These are phyloP conservation scores for Aureobasidium subglaciale DNA, from an alignment of 2,329 filamentous ascomycete species.

Conservation along the genomic window DNA sequence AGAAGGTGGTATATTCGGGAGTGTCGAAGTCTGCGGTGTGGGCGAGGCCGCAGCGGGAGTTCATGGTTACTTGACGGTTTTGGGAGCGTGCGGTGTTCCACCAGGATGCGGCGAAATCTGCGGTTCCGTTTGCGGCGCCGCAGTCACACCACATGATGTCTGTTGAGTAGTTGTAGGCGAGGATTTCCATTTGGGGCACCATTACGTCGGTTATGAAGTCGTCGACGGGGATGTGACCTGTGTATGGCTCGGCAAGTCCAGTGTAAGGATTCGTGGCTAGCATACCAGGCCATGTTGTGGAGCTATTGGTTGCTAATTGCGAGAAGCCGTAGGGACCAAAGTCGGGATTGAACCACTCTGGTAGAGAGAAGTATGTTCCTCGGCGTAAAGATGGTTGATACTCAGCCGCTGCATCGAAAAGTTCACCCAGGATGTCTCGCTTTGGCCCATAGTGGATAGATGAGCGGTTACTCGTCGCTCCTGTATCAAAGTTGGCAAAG, in stretches of 20 bases:
- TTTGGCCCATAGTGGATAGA: slow-evolving; percentile 37
- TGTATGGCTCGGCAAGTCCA: slow-evolving; percentile 36
- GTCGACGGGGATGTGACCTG: slow-evolving; percentile 31
- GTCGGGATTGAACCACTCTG: slow-evolving; percentile 45
- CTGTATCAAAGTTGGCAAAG: slow-evolving; percentile 40
- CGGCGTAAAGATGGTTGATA: slow-evolving; percentile 38
- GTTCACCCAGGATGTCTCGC: slow-evolving; percentile 36
- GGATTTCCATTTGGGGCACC: slow-evolving; percentile 41
- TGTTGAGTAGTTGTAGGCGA: slow-evolving; percentile 38
- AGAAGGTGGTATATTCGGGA: slow-evolving; percentile 50
- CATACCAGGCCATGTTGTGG: slow-evolving; percentile 31
- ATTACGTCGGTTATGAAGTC: slow-evolving; percentile 41
- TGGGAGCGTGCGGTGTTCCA: slow-evolving; percentile 33
- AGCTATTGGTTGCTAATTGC: slow-evolving; percentile 22
- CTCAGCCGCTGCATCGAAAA: slow-evolving; percentile 37
- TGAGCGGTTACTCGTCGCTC: slow-evolving; percentile 34
- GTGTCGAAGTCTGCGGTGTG: slow-evolving; percentile 43
- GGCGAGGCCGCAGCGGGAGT: slow-evolving; percentile 18
- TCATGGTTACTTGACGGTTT: slow-evolving; percentile 14
- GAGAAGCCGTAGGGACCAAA: slow-evolving; percentile 34
- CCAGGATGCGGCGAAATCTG: slow-evolving; percentile 37
- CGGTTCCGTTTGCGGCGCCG: slow-evolving; percentile 32
- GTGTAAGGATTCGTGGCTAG: slow-evolving; percentile 41
- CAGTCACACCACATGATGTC: slow-evolving; percentile 48
- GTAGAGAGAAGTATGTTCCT: slow-evolving; percentile 45